Evolutionary conservation across 805 yeast species (phyloP).

Genomic region (Lipomyces orientalis): DNA sequence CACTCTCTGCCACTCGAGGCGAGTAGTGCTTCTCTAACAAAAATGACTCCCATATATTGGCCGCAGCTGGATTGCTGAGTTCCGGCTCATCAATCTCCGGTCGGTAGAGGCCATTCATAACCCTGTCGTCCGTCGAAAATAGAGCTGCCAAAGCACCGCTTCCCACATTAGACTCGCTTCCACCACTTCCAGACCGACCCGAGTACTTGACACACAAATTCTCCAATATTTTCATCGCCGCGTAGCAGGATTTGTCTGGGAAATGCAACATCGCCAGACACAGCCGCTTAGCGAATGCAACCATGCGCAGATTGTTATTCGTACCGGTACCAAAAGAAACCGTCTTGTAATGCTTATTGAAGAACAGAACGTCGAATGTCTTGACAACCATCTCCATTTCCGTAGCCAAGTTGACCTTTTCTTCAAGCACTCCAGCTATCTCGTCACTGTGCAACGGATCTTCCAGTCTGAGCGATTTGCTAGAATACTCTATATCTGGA

Average conservation of each 20-base stretch:
- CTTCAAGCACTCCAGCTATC: constrained; percentile 32
- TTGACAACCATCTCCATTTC: constrained; percentile 82
- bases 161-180: constrained; percentile 10
- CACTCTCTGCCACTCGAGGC: constrained; percentile 77
- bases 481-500: constrained; percentile 84
- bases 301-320: constrained; percentile 53
- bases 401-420: constrained; percentile 81
- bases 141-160: constrained; percentile 64
- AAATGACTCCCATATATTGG: constrained; percentile 87
- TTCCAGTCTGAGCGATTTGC: constrained; percentile 75
- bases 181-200: constrained; percentile 16
- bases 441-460: constrained; percentile 62
- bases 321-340: constrained; percentile 36
- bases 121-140: constrained; percentile 85
- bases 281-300: constrained; percentile 81
- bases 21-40: constrained; percentile 81
- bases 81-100: constrained; percentile 70
- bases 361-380: constrained; percentile 80
- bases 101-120: constrained; percentile 78
- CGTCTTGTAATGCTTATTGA: constrained; percentile 54
- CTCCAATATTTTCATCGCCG: constrained; percentile 76
- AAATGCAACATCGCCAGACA: constrained; percentile 70
- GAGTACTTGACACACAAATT: constrained; percentile 75
- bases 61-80: constrained; percentile 83
- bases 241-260: constrained; percentile 87